Evolutionary conservation across 2,329 filamentous ascomycete species (phyloP), one percentile per base, ranked within the genome.

Genomic region (Fusarium circinatum): DNA sequence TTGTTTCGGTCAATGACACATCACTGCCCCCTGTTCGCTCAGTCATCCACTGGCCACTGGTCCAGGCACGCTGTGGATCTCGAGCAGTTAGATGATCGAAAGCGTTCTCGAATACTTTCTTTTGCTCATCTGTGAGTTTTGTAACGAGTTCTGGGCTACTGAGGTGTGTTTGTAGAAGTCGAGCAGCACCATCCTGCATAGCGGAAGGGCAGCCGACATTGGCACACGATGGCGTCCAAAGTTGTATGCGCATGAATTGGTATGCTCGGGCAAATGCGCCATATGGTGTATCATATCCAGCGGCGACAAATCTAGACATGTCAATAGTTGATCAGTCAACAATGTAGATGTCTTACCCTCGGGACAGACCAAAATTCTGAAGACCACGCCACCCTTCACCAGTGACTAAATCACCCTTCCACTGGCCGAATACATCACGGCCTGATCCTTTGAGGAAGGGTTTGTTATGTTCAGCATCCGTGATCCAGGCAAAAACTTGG

Each of bases 41-140:
- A 0, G 92, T 94, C 92, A 94, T 94, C 92, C 92, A 94, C 79
- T 94, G 92, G 0, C 92, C 92, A 45, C 89, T 92, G 1, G 91
- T 94, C 92, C 92, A 94, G 1, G 89, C 88, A 24, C 81, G 73
- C 8, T 36, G 48, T 0, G 81, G 77, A 30, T 91, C 85, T 9
- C 87, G 83, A 8, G 87, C 89, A 3, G 83, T 88, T 8, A 93
- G 82, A 18, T 86, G 86, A 11, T 81, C 77, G 71, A 86, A 89
- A 8, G 88, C 88, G 45, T 88, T 84, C 42, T 86, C 82, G 54
- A 90, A 85, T 1, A 90, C 86, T 24, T 74, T 73, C 13, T 82
- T 81, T 69, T 84, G 79, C 5, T 78, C 70, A 8, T 70, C 54
- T 2, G 77, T 76, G 30, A 82, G 75, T 24, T 69, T 75, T 1